Evolutionary conservation across 2,329 filamentous ascomycete species (phyloP), one percentile per base, ranked within the genome.

Genomic region (Neonectria ditissima): DNA sequence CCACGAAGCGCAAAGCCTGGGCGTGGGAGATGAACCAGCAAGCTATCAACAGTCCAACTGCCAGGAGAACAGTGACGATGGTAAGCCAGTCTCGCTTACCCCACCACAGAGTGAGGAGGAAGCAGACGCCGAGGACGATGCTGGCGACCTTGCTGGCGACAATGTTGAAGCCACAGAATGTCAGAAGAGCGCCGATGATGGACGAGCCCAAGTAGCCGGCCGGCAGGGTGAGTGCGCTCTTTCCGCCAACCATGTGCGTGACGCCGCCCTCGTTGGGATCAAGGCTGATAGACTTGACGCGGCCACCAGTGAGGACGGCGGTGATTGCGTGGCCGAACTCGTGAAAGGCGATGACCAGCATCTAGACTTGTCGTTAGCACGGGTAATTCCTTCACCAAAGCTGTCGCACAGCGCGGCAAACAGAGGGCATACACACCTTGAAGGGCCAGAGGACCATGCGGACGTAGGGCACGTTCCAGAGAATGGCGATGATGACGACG

Each of bases 321-420:
- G 88, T 88, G 71, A 93, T 86, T 52, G 92, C 92, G 78, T 94
- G 92, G 13, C 90, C 88, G 73, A 94, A 89, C 70, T 94, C 92
- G 79, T 94, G 92, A 77, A 94, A 94, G 39, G 92, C 92, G 67
- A 94, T 94, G 55, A 92, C 91, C 20, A 94, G 85, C 91, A 94
- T 93, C 89, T 91, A 37, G 26, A 6, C n/a, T 30, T n/a, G 37
- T 63, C 37, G 45, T 68, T 24, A 70, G 56, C 58, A n/a, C n/a
- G 65, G 37, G 47, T 8, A 30, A 43, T 37, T 24, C 22, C n/a
- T 44, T 56, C 18, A 16, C 26, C 26, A 24, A 37, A 16, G 22
- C 34, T 47, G 50, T 58, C 39, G 39, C 48, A 47, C n/a, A 13
- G 14, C 26, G 39, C n/a, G 22, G 26, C 28, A 34, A 11, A 57